Base-by-base conservation (phyloP, 352 stramenopile genomes). In the Phytopythium aichiense region DNA sequence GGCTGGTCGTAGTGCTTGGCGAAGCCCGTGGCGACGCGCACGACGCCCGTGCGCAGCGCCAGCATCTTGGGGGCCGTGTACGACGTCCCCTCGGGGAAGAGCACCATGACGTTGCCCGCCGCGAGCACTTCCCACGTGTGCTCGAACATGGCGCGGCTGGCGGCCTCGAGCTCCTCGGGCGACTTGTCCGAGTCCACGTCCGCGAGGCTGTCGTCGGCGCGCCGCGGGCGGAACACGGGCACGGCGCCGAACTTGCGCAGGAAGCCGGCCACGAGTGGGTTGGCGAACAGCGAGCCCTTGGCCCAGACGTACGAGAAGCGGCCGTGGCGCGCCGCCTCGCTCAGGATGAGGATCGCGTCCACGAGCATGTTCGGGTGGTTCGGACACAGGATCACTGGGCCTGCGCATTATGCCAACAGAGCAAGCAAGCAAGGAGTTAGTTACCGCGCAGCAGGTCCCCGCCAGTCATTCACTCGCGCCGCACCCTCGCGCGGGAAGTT, bases 331-430 rank as follows among this genome's bases (percentile, higher is more conserved):
- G 64, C 70, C 31, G 70, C 79, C 63, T 92, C 79, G n/a, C 81
- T 91, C 58, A 91, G 79, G 35, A 91, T 80, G n/a, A 92, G 69
- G 40, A 91, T 74, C 63, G 73, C 72, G 60, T 92, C 83, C 22
- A 92, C 80, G 37, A 92, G 76, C 83, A 92, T 92, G 63, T 92
- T 92, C 5, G 83, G 83, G 61, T 92, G 83, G 67, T 92, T 92
- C 11, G 83, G 79, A 23, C 81, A 92, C 56, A 92, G 54, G 42
- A 92, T 90, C 55, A 92, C 83, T 3, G 83, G 83, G 7, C 82
- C 81, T 78, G 46, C 30, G 51, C 45, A 52, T 1, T 8, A 33
- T 11, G 25, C 15, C 42, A 49, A 8, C 43, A n/a, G n/a, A n/a
- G n/a, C n/a, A n/a, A n/a, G n/a, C n/a, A n/a, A n/a, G n/a, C n/a